Evolutionary conservation across 768 basidiomycete species (phyloP), one percentile per base, ranked within the genome.

Genomic region (Mycena alexandri): DNA sequence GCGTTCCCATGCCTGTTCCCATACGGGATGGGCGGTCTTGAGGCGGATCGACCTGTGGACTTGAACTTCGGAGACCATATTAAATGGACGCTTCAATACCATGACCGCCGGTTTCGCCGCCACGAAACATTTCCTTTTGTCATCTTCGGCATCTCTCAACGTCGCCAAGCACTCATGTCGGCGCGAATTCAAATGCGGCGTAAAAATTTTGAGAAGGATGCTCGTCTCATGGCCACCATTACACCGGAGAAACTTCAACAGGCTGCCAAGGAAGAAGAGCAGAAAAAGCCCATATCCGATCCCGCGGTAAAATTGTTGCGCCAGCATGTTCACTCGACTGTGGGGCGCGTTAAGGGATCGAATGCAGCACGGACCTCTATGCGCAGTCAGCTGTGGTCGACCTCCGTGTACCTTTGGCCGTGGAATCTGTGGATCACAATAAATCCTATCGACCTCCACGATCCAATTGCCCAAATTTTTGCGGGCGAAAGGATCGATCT

Each of bases 391-490:
- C 5, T 38, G 5, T 38, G 34, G 36, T 54, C 52, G 9, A 54
- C 52, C 1, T 10, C 52, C 3, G 21, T 22, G 2, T 54, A 21
- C 7, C 8, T 7, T 22, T 10, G n/a, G 1, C 79, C 83, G 17
- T 77, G 79, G 1, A 68, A 63, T 6, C 34, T 84, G 0, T 85
- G 83, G 83, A 67, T 83, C 0, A 85, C 82, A 0, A 80, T 85
- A 3, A 85, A 84, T 64, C 82, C 80, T 0, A 59, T 63, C 0
- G 82, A 85, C 67, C 55, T 79, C 0, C 77, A 82, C 38, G 82
- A 85, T 66, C 84, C 84, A 0, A 76, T 85, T 25, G 78, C 78
- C 0, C 82, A 83, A 68, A 68, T 83, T 0, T 76, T 84, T 43
- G 75, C 75, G 0, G 82, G 82, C 0, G 76, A 74, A 54, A 59